These are phyloP conservation scores for Oryza rufipogon DNA, from an alignment of 176 grass and related monocot genomes.

Conservation along the genomic window DNA sequence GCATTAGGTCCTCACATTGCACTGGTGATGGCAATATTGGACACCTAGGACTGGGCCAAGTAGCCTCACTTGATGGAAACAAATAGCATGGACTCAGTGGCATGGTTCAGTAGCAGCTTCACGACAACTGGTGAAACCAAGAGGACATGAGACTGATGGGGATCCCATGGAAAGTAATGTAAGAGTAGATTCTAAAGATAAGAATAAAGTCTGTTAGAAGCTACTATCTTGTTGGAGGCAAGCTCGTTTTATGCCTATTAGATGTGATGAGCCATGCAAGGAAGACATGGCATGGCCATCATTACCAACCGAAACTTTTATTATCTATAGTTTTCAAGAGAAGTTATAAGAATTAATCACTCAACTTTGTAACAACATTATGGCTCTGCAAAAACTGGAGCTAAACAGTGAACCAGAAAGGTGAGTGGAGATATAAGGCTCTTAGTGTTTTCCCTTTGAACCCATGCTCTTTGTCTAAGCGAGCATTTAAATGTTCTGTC, in stretches of 20 bases:
- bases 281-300: background rate
- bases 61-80: background rate
- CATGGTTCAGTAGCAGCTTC: background rate
- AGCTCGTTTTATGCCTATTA: background rate
- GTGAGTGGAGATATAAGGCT: constrained; percentile 7
- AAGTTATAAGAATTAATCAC: background rate
- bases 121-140: background rate
- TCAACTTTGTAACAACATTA: background rate
- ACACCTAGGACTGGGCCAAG: background rate
- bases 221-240: background rate
- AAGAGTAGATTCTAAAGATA: background rate
- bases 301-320: background rate
- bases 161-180: background rate
- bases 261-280: background rate
- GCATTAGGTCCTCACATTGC: background rate
- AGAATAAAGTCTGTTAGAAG: background rate
- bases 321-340: background rate
- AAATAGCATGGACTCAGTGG: background rate
- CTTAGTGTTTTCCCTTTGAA: background rate
- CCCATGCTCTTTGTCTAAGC: background rate
- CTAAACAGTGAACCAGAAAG: background rate
- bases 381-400: background rate
- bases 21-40: background rate
- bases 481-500: background rate
- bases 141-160: background rate